Percentiles rank a stretch among this genome's conserved stretches.
Conservation (phyloP, 2,329 filamentous ascomycete species). For the Leptosphaerulina australis region DNA sequence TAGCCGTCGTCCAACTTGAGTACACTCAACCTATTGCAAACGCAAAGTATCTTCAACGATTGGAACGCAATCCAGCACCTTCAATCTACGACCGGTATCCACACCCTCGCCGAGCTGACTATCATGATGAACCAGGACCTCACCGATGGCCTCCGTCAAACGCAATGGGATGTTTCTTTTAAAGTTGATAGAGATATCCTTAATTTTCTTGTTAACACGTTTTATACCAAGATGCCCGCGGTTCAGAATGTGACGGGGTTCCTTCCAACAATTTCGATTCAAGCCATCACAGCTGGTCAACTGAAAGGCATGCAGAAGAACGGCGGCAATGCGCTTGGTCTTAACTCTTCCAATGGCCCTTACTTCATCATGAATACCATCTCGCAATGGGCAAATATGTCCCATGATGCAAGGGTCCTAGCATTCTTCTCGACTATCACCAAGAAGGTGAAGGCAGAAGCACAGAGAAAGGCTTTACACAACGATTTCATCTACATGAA, state of each 20-base stretch:
- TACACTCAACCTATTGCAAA: slow-evolving; percentile 33
- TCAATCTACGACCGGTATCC: slow-evolving; percentile 28
- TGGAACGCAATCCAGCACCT: slow-evolving; percentile 32
- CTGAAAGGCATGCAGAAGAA: slow-evolving; percentile 29
- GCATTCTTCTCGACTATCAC: slow-evolving; percentile 18
- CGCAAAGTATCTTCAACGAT: slow-evolving; percentile 33
- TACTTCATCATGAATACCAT: slow-evolving; percentile 28
- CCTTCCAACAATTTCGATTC: slow-evolving; percentile 22
- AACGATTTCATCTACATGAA: slow-evolving; percentile 55
- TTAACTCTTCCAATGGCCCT: slow-evolving; percentile 23
- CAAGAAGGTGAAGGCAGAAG: slow-evolving; percentile 18
- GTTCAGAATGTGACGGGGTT: slow-evolving; percentile 9
- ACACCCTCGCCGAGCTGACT: slow-evolving; percentile 29
- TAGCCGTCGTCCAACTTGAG: slow-evolving; percentile 33
- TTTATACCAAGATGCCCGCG: slow-evolving; percentile 12
- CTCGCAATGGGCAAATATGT: slow-evolving; percentile 22
- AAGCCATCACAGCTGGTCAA: slow-evolving; percentile 22
- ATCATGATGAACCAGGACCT: slow-evolving; percentile 9
- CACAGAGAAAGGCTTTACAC: slow-evolving; percentile 11
- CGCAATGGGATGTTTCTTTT: slow-evolving; percentile 18
- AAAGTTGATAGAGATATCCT: slow-evolving; percentile 19
- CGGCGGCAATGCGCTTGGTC: slow-evolving; percentile 28
- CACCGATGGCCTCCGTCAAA: slow-evolving; percentile 6
- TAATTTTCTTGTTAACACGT: slow-evolving; percentile 16
- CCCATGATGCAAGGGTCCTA: slow-evolving; percentile 25